Conservation (phyloP, 2,329 filamentous ascomycete genomes). For the Paecilomyces sp. region DNA sequence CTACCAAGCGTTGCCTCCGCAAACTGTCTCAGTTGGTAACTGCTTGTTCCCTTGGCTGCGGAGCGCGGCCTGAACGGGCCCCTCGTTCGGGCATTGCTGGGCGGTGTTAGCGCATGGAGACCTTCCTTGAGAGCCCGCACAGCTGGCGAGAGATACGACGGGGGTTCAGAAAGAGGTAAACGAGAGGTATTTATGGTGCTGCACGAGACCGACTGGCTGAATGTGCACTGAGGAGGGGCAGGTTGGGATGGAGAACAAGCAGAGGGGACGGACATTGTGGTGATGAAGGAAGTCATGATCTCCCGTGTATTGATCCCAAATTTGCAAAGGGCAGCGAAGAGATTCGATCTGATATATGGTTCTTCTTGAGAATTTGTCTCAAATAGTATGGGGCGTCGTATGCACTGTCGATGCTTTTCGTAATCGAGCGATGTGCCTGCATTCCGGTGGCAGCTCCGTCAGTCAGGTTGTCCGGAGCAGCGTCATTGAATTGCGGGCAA, state of each 20-base stretch:
- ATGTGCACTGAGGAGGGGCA: conserved; percentile 12
- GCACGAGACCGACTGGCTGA: conserved; percentile 20
- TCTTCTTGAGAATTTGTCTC: neutral
- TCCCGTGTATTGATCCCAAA: neutral
- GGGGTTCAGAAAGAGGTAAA: conserved; percentile 20
- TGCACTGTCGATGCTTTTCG: neutral
- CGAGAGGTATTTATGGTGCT: conserved; percentile 24
- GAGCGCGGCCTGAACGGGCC: conserved; percentile 88
- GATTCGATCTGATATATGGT: neutral
- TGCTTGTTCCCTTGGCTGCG: conserved; percentile 76
- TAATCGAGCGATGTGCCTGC: neutral
- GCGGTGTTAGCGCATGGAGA: conserved; percentile 32
- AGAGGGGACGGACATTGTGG: conserved; percentile 64
- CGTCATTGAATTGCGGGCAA: neutral
- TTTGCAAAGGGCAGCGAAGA: neutral
- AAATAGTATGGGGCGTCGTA: neutral
- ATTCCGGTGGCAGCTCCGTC: neutral
- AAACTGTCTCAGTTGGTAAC: conserved; percentile 93
- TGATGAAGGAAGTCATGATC: conserved; percentile 69
- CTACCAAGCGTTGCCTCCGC: conserved; percentile 94
- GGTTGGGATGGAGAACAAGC: conserved; percentile 19
- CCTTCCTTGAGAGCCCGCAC: conserved; percentile 30
- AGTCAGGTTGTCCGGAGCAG: neutral
- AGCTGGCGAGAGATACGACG: conserved; percentile 29
- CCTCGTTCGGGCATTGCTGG: conserved; percentile 76